These are phyloP conservation scores for Neurospora sp. DNA, from an alignment of 495 filamentous ascomycete species.

Conservation along the genomic window DNA sequence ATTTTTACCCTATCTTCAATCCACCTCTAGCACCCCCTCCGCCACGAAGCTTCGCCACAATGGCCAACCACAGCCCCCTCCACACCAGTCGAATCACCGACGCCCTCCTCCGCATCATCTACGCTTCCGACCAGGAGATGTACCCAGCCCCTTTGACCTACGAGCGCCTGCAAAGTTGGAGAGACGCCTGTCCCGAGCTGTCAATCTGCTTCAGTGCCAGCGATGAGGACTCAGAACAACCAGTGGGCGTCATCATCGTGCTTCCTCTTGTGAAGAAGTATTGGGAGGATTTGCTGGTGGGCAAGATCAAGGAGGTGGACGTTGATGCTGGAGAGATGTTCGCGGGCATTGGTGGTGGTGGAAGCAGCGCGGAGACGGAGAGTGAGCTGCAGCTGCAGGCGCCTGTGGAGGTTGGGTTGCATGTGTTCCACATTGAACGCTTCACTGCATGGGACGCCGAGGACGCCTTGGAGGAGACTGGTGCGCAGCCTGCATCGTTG, in stretches of 20 bases:
- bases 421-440: constrained; percentile 27
- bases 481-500: neutral
- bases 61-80: neutral
- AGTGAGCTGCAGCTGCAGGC: neutral
- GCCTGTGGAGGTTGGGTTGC: constrained; percentile 22
- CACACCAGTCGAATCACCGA: constrained; percentile 2
- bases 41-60: neutral
- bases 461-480: neutral
- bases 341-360: no score
- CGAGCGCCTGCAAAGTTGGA: constrained; percentile 18
- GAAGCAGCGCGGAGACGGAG: no score
- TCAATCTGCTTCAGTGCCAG: constrained; percentile 10
- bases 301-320: constrained; percentile 60
- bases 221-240: neutral
- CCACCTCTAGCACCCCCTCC: neutral
- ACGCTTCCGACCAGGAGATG: constrained; percentile 26
- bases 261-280: constrained; percentile 10
- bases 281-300: constrained; percentile 48
- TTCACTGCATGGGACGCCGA: constrained; percentile 3
- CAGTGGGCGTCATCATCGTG: constrained; percentile 17
- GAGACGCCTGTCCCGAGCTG: constrained; percentile 13
- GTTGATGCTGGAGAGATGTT: constrained; percentile 54
- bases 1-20: no score
- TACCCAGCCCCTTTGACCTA: constrained; percentile 22
- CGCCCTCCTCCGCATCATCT: constrained; percentile 10